A percentile compares a stretch with the other conserved stretches of the same genome.
Evolutionary conservation across 2,329 filamentous ascomycete genomes (phyloP).

Genomic region (Knufia fluminis): DNA sequence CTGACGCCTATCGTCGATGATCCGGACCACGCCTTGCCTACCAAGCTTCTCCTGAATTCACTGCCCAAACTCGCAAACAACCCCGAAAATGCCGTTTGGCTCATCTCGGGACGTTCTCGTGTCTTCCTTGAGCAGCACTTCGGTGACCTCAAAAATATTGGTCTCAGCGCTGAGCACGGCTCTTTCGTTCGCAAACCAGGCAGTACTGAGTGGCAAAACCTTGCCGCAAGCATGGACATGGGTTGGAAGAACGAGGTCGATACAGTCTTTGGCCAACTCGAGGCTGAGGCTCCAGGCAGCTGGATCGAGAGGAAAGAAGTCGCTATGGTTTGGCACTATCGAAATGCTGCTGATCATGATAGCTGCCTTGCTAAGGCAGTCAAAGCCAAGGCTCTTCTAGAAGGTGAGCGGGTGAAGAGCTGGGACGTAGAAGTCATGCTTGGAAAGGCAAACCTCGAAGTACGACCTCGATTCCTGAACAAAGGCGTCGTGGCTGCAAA

Average conservation of each 20-base stretch:
- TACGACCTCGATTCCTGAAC: constrained; percentile 94
- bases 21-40: constrained; percentile 79
- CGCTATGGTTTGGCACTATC: constrained; percentile 95
- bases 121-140: constrained; percentile 84
- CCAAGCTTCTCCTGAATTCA: constrained; percentile 69
- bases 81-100: constrained; percentile 84
- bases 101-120: constrained; percentile 91
- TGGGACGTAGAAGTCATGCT: constrained; percentile 96
- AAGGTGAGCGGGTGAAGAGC: constrained; percentile 62
- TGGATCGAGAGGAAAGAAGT: constrained; percentile 93
- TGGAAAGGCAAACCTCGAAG: constrained; percentile 93
- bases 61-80: constrained; percentile 72
- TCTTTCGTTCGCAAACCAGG: constrained; percentile 84
- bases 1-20: constrained; percentile 92
- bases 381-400: constrained; percentile 73
- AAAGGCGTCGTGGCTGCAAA: constrained; percentile 91
- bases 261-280: constrained; percentile 77
- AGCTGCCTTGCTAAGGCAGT: constrained; percentile 70
- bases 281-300: constrained; percentile 75
- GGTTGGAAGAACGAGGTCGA: constrained; percentile 82
- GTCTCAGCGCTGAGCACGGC: constrained; percentile 94
- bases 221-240: constrained; percentile 82
- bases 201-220: constrained; percentile 71
- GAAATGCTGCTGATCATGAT: constrained; percentile 77
- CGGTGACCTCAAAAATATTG: constrained; percentile 79